These are phyloP conservation scores for Austroboletus niveus DNA, from an alignment of 1,284 basidiomycete species.

Conservation along the genomic window DNA sequence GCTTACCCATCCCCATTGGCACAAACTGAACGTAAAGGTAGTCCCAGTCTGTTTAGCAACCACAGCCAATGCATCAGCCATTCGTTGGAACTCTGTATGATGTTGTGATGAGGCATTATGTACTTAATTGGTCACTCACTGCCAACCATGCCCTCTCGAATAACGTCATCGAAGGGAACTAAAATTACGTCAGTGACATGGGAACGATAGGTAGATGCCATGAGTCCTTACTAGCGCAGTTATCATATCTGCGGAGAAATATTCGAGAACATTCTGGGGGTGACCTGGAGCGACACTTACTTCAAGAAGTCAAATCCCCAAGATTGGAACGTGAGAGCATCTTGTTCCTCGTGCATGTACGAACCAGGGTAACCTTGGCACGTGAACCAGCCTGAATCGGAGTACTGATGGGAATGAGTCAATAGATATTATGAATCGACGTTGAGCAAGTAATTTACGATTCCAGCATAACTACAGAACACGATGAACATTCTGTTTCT, in stretches of 20 bases:
- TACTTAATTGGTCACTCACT: constrained; percentile 38
- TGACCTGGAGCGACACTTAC: constrained; percentile 34
- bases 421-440: neutral
- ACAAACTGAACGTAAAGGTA: constrained; percentile 50
- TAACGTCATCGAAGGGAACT: constrained; percentile 53
- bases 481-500: constrained; percentile 1
- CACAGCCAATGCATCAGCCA: constrained; percentile 50
- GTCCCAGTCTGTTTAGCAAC: constrained; percentile 43
- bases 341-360: constrained; percentile 28
- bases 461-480: constrained; percentile 45
- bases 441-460: constrained; percentile 34
- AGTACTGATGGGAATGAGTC: constrained; percentile 22
- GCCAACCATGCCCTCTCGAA: constrained; percentile 50
- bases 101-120: neutral
- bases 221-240: constrained; percentile 41
- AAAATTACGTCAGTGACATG: constrained; percentile 6
- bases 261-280: neutral
- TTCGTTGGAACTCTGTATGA: constrained; percentile 45
- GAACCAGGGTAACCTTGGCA: constrained; percentile 30
- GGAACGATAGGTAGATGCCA: neutral
- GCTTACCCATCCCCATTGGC: constrained; percentile 58
- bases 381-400: constrained; percentile 35
- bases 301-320: constrained; percentile 63
- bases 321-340: constrained; percentile 34
- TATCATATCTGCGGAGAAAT: constrained; percentile 43